phyloP scores from a whole-genome alignment of 83 land plant species.

The Thuja plicata region DNA sequence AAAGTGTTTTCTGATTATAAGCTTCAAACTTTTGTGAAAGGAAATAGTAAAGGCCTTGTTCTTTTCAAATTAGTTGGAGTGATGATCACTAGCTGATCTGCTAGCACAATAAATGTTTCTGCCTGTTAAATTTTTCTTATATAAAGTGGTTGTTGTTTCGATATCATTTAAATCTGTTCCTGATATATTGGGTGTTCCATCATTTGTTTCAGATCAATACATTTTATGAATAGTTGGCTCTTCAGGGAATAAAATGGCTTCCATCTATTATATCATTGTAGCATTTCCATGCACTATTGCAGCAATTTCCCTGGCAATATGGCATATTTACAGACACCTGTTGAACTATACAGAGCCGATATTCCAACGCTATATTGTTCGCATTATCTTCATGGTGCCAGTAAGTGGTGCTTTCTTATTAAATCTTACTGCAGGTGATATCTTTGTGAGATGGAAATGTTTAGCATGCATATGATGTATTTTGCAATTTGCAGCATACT shows the following conservation, averaged over 20 bases:
- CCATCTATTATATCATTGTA: slow-evolving; percentile 33
- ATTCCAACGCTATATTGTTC: slow-evolving; percentile 86
- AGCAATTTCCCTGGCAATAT: slow-evolving; percentile 63
- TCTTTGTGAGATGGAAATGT: background rate
- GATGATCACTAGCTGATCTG: background rate
- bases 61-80: background rate
- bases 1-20: background rate
- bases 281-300: slow-evolving; percentile 65
- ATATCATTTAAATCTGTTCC: slow-evolving; percentile 1
- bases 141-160: background rate
- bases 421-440: background rate
- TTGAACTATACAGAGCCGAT: slow-evolving; percentile 89
- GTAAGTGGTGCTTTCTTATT: slow-evolving; percentile 34
- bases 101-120: background rate
- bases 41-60: background rate
- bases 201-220: background rate
- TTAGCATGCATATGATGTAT: background rate
- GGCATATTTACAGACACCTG: slow-evolving; percentile 83
- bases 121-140: background rate
- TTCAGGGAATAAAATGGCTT: slow-evolving; percentile 30
- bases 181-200: background rate
- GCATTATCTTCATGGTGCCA: slow-evolving; percentile 92
- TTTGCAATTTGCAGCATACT: background rate
- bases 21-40: background rate
- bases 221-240: background rate